phyloP scores from a whole-genome alignment of 2,329 filamentous ascomycete genomes.

The Penicillium sp. region DNA sequence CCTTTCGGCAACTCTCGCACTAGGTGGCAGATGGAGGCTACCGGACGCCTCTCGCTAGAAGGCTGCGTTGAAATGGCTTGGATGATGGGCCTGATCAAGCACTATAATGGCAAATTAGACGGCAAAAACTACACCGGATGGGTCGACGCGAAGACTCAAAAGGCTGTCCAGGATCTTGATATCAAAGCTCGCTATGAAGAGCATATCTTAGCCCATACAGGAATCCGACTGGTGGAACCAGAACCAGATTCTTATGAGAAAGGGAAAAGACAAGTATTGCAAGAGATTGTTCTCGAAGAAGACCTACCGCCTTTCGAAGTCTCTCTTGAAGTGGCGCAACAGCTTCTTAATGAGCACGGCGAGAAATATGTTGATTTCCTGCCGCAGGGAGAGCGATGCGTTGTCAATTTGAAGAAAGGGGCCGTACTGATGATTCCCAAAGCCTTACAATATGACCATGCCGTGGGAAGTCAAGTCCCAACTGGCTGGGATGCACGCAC shows the following conservation, averaged over 20 bases:
- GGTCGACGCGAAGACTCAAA: slow-evolving; percentile 92
- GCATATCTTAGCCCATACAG: slow-evolving; percentile 90
- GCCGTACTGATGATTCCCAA: slow-evolving; percentile 94
- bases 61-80: slow-evolving; percentile 99
- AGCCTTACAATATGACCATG: slow-evolving; percentile 92
- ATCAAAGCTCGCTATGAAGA: slow-evolving; percentile 98
- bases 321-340: slow-evolving; percentile 93
- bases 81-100: slow-evolving; percentile 99
- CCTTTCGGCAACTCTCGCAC: slow-evolving; percentile 98
- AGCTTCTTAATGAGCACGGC: slow-evolving; percentile 95
- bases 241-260: slow-evolving; percentile 75
- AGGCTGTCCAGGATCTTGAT: slow-evolving; percentile 97
- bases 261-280: slow-evolving; percentile 32
- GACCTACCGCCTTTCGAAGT: slow-evolving; percentile 96
- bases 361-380: slow-evolving; percentile 96
- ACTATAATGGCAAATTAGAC: slow-evolving; percentile 94
- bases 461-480: slow-evolving; percentile 94
- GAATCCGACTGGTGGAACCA: slow-evolving; percentile 98
- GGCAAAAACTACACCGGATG: slow-evolving; percentile 93
- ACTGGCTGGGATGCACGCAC: slow-evolving; percentile 96
- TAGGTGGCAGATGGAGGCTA: slow-evolving; percentile 98
- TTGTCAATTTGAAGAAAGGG: slow-evolving; percentile 91
- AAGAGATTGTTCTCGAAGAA: slow-evolving; percentile 96
- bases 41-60: slow-evolving; percentile 94
- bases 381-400: slow-evolving; percentile 78